Percentiles rank a stretch among this genome's conserved stretches.
These are phyloP conservation scores for Stagonosporopsis rhizophila DNA, from an alignment of 2,329 filamentous ascomycete genomes.

Conservation along the genomic window DNA sequence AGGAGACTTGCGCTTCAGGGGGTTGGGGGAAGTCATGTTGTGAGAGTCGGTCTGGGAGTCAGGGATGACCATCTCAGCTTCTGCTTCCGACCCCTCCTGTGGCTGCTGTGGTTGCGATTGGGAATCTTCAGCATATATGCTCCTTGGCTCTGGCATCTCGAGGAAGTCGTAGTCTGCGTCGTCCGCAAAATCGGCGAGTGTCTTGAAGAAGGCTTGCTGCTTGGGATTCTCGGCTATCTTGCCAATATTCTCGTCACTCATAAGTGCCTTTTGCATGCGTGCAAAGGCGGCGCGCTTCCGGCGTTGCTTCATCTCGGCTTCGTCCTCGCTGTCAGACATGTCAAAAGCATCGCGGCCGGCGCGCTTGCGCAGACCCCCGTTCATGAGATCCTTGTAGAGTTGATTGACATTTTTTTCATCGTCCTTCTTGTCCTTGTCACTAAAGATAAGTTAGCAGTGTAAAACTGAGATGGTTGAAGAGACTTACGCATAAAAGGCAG, in stretches of 20 bases:
- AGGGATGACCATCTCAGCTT: conserved; percentile 38
- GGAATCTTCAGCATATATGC: conserved; percentile 38
- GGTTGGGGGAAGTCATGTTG: conserved; percentile 29
- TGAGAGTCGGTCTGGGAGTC: conserved; percentile 32
- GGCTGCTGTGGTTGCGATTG: conserved; percentile 25
- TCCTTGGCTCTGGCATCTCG: conserved; percentile 56
- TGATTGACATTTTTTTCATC: conserved; percentile 91
- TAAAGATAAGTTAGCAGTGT: conserved; percentile 50
- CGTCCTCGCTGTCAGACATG: conserved; percentile 90
- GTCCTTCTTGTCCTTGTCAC: conserved; percentile 77
- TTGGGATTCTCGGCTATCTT: conserved; percentile 90
- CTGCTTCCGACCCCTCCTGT: conserved; percentile 4
- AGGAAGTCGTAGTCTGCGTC: conserved; percentile 79
- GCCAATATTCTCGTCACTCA: conserved; percentile 87
- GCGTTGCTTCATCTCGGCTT: conserved; percentile 75
- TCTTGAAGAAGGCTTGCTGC: conserved; percentile 86
- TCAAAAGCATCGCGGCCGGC: conserved; percentile 70
- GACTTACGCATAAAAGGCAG: conserved; percentile 87
- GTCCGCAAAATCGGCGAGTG: conserved; percentile 81
- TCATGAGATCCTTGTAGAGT: conserved; percentile 91
- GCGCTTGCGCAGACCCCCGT: conserved; percentile 84
- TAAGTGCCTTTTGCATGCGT: conserved; percentile 87
- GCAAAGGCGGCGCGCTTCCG: conserved; percentile 88
- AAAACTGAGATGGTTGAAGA: background rate
- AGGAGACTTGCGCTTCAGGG: conserved; percentile 51